Evolutionary conservation across 257 asterid genomes (phyloP), one percentile per base, ranked within the genome.

Genomic region (Leonotis leonurus): DNA sequence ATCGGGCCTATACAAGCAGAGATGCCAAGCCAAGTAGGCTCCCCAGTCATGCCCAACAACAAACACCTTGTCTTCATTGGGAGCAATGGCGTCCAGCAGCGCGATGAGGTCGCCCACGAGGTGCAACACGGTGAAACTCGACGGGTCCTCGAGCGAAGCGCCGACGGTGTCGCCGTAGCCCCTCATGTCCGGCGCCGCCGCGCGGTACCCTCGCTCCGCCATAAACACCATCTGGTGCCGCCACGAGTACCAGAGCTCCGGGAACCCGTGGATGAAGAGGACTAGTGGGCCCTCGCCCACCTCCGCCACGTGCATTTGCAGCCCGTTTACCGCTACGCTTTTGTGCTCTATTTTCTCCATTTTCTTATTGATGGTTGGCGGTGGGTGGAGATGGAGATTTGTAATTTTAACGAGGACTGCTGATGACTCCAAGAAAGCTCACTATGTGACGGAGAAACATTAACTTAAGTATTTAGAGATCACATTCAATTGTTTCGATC

Each of bases 11-110:
- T 60, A 86, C 81, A 83, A 37, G 73, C 88, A 75, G 70, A 89
- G 37, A 10, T 73, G 74, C 95, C 95, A 89, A 10, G 94, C 84
- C 30, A 86, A 32, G 3, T 6, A 0, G 13, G 97, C 95, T 17
- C 97, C 97, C 95, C 87, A 89, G 73, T 89, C 95, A 74, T 86
- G 95, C 24, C 90, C 97, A 2, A 89, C 95, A 22, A 89, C 89
- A 74, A 86, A 86, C 71, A 86, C 94, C 75, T 82, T 68, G 0
- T 63, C 85, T 26, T 56, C 87, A 18, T 64, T 16, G 14, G 78
- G 71, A 12, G 82, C 77, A 13, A 89, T 49, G 13, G 78, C 83
- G 33, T 80, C 83, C 1, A 89, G 81, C 10, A 88, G 90, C 10
- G 51, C 60, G 17, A 84, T 35, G 40, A 86, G 56, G 68, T 89